A percentile compares a stretch with the other conserved stretches of the same genome.
phyloP scores from a whole-genome alignment of 208 protist species.

The Leishmania aethiopica region DNA sequence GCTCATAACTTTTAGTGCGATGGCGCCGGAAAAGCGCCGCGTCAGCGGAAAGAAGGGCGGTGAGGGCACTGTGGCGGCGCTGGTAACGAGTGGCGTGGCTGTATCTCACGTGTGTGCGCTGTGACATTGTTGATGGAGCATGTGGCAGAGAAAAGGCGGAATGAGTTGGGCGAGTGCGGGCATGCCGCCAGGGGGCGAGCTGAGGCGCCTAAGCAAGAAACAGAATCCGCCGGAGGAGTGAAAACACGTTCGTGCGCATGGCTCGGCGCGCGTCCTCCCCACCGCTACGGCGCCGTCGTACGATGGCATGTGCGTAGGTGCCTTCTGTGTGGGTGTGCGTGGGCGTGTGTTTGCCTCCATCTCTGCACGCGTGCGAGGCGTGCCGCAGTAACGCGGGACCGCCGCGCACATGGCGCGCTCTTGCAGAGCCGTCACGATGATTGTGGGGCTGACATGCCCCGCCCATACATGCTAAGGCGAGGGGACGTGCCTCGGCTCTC shows the following conservation, averaged over 20 bases:
- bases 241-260: neutral
- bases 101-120: neutral
- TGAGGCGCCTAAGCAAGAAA: neutral
- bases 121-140: conserved; percentile 1
- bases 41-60: neutral
- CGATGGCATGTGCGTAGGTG: neutral
- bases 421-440: neutral
- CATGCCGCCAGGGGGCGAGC: neutral
- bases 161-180: neutral
- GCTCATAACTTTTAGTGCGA: conserved; percentile 17
- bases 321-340: neutral
- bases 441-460: neutral
- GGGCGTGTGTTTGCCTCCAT: neutral
- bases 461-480: neutral
- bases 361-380: neutral
- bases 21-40: too few relatives aligned
- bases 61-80: neutral
- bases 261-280: neutral
- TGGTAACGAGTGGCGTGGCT: neutral
- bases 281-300: neutral
- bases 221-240: neutral
- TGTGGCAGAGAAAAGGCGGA: neutral
- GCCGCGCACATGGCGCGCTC: neutral
- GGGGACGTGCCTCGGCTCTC: neutral
- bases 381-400: neutral